Base-by-base conservation (phyloP, 2,329 filamentous ascomycete genomes). In the Botrytis byssoidea region DNA sequence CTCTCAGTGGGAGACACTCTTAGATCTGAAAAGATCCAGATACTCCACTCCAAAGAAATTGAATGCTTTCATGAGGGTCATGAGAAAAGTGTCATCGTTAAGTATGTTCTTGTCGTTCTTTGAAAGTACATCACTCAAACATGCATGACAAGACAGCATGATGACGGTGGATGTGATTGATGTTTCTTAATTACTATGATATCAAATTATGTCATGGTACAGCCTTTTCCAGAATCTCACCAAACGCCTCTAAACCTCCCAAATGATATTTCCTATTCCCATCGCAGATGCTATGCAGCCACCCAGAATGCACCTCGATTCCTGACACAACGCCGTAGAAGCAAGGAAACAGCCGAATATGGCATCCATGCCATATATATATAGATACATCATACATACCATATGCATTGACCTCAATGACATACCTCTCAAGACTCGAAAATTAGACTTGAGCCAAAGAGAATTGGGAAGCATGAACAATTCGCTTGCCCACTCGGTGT, bases 261-360 rank as follows among this genome's bases (percentile, higher is more conserved):
- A 61, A 61, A 61, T 40, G 40, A 69, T 51, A 59, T 60, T 48
- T 14, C 35, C 25, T 42, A 32, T 42, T 61, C 42, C 46, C 61
- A 68, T 70, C 65, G 46, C 51, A 65, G 70, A 77, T 75, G 76
- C 74, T 44, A 75, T 77, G 74, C 75, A 74, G 57, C 70, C 69
- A 75, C 42, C 71, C 75, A 59, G 48, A 35, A 71, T 70, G 71
- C 66, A 70, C 72, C 44, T 35, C n/a, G 35, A 55, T 37, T 73
- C 73, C 66, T 68, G 63, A 77, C 71, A 69, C 74, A 76, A 70
- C 71, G 42, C 65, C 51, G 42, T 69, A 42, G 65, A 57, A 42
- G 66, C 66, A 69, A 75, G 75, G 73, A 76, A 74, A 60, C 72
- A 74, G 42, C 76, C 76, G 74, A 72, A n/a, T 63, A 67, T 70